Evolutionary conservation across 2,329 filamentous ascomycete species (phyloP).

Genomic region (Colletotrichum sublineola): DNA sequence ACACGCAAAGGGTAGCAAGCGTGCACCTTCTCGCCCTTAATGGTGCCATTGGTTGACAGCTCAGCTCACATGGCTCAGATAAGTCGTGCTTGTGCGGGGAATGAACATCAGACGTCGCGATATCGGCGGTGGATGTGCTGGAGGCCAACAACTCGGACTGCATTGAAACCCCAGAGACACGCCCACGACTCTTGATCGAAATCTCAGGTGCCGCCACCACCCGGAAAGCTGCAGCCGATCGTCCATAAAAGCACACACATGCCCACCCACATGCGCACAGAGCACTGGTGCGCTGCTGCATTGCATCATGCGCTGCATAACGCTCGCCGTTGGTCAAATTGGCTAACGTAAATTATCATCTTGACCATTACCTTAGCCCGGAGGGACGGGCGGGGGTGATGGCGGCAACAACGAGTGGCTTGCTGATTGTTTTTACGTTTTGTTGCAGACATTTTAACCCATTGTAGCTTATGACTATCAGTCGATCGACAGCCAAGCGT

Average conservation of each 20-base stretch:
- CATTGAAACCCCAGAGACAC: slow-evolving; percentile 31
- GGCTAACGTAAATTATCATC: slow-evolving; percentile 4
- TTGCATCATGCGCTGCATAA: slow-evolving; percentile 38
- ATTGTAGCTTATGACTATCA: slow-evolving; percentile 20
- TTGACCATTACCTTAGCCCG: slow-evolving; percentile 26
- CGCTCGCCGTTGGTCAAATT: slow-evolving; percentile 24
- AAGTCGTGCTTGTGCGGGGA: slow-evolving; percentile 25
- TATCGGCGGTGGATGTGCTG: slow-evolving; percentile 35
- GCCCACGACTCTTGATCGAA: slow-evolving; percentile 17
- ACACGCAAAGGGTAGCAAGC: slow-evolving; percentile 30
- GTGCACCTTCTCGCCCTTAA: not conserved
- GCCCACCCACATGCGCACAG: not conserved
- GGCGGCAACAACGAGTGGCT: not conserved
- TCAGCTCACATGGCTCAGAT: slow-evolving; percentile 31
- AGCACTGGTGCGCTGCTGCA: slow-evolving; percentile 30
- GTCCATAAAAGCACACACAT: not conserved
- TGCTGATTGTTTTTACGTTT: slow-evolving; percentile 14
- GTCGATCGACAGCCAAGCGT: slow-evolving; percentile 8
- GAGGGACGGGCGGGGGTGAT: slow-evolving; percentile 14
- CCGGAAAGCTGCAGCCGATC: slow-evolving; percentile 4
- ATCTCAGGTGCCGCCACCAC: slow-evolving; percentile 16
- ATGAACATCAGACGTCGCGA: slow-evolving; percentile 39
- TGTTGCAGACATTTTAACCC: slow-evolving; percentile 7
- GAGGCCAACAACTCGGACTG: slow-evolving; percentile 15
- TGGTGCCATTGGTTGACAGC: slow-evolving; percentile 1